Conservation (phyloP, 163 green algal genomes). For the Volvox carteri region DNA sequence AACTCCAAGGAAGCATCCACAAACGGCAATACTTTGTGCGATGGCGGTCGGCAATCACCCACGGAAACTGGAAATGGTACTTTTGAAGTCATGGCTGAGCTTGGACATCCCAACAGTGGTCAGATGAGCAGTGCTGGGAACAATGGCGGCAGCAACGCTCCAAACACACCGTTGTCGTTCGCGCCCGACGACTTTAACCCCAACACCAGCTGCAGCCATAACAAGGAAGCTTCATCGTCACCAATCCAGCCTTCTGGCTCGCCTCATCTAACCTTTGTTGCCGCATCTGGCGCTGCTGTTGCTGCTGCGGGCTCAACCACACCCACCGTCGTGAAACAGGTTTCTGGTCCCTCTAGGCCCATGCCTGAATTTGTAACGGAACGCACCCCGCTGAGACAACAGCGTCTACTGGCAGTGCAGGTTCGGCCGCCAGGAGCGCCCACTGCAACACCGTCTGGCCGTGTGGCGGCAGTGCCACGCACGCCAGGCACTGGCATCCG, state of each 20-base stretch:
- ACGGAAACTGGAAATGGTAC: not conserved
- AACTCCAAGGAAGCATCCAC: not conserved
- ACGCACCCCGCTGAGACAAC: constrained; percentile 16
- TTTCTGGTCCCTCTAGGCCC: not conserved
- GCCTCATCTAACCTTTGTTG: not conserved
- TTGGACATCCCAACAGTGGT: too few species aligned
- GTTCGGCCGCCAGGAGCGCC: not conserved
- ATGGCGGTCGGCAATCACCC: not conserved
- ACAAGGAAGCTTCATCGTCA: too few species aligned
- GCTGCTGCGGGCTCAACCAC: not conserved
- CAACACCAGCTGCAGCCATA: too few species aligned
- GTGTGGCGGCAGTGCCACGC: not conserved
- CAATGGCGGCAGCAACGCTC: not conserved
- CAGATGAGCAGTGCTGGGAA: not conserved
- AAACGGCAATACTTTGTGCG: not conserved
- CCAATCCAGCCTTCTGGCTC: too few species aligned
- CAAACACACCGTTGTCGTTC: too few species aligned
- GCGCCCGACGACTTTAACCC: too few species aligned
- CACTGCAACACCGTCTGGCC: not conserved
- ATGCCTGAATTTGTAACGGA: not conserved
- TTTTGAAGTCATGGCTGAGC: not conserved
- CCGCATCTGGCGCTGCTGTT: not conserved
- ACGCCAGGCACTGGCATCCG: constrained; percentile 22
- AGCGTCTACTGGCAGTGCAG: not conserved
- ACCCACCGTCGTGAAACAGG: not conserved